Base-by-base conservation (phyloP, 108 stramenopile genomes). In the Parietichytrium sp. region DNA sequence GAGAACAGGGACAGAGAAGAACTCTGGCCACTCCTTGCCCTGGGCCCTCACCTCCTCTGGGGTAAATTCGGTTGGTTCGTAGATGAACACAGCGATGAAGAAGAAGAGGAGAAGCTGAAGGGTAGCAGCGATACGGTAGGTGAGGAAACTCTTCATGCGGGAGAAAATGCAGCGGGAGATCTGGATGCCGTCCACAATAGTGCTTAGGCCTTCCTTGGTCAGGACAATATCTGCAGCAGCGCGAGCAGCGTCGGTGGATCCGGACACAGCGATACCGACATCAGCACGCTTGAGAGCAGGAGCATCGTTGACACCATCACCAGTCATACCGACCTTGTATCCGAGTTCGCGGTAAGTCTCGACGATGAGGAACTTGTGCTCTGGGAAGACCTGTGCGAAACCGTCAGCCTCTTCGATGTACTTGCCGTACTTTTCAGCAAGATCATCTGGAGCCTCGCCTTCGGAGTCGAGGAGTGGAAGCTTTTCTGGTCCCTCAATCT, bases 291-390 rank as follows among this genome's bases (percentile, higher is more conserved):
- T 93, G 26, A 93, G 86, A 29, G 91, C 92, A 13, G 92, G 91
- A 10, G 91, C 92, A 78, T 93, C 92, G 86, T 93, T 93, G 0
- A 93, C 92, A 54, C 92, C 92, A 51, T 93, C 92, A 83, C 92
- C 92, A 13, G 92, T 92, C 83, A 88, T 88, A 30, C 91, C 91
- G 31, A 87, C 87, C 16, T 85, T 85, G 84, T 38, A 54, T 25
- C 79, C 84, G 7, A 52, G 15, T 29, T 49, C 80, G 42, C 83
- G 78, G 26, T 86, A 50, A 29, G 81, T n/a, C 61, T 92, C 85
- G 18, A 94, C 92, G 84, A 92, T 91, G 72, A 88, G 30, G 80
- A 91, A 92, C 91, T 93, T 93, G 88, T 93, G 90, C 85, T 92
- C 91, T 52, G 92, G 94, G 81, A 88, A 91, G 29, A 92, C 91